Evolutionary conservation across 192 early-diverging fungal genomes (phyloP).

Genomic region (Coemansia sp.): DNA sequence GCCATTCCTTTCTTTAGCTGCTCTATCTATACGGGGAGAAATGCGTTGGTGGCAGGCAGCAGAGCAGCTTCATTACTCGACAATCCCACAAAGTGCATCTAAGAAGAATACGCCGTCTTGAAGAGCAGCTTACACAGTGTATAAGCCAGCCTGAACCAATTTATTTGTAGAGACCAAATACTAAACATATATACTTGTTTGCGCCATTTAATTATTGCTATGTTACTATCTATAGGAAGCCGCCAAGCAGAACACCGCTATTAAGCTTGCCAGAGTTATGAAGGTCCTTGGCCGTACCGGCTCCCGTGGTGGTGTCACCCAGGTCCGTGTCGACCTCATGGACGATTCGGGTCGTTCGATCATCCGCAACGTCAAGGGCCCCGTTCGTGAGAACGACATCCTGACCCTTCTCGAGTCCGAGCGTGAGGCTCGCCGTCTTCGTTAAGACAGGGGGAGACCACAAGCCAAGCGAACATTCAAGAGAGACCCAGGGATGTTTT

Average conservation of each 20-base stretch:
- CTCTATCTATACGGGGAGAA: neutral
- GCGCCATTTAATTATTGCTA: neutral
- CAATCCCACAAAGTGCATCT: too few species aligned
- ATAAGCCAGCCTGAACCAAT: neutral
- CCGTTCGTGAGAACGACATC: slow-evolving; percentile 96
- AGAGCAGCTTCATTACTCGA: too few species aligned
- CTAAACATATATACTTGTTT: neutral
- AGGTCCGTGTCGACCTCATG: slow-evolving; percentile 99
- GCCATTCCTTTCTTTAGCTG: neutral
- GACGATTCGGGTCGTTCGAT: slow-evolving; percentile 95
- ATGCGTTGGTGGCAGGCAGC: too few species aligned
- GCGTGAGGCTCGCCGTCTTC: slow-evolving; percentile 98
- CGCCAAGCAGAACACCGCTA: slow-evolving; percentile 36
- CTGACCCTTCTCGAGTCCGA: slow-evolving; percentile 98
- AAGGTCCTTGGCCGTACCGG: slow-evolving; percentile 99
- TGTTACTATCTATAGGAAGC: slow-evolving; percentile 31
- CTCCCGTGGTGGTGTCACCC: slow-evolving; percentile 99
- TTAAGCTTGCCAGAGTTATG: slow-evolving; percentile 93
- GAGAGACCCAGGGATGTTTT: slow-evolving; percentile 1
- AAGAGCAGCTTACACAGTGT: neutral
- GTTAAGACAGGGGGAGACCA: slow-evolving; percentile 61
- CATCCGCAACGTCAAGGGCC: slow-evolving; percentile 99
- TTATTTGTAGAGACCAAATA: neutral
- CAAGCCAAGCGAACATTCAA: neutral
- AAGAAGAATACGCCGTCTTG: neutral